Conservation (phyloP, 345 rosid genomes). For the Crucihimalaya himalaica region DNA sequence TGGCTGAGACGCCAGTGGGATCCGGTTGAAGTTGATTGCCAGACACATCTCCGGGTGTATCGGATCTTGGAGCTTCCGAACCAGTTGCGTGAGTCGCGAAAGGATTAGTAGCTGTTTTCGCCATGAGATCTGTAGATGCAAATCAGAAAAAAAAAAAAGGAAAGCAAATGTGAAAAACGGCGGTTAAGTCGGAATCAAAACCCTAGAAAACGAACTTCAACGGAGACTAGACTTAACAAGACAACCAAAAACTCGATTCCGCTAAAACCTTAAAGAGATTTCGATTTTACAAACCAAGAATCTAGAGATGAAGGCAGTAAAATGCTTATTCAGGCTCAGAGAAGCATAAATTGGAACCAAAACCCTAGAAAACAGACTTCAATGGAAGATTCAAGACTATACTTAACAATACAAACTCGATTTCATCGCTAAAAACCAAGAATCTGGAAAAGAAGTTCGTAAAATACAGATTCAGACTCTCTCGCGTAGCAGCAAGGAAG, state of each 20-base stretch:
- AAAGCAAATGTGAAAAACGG: conserved; percentile 4
- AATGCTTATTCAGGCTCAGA: neutral
- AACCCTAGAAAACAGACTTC: conserved; percentile 25
- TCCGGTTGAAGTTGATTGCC: neutral
- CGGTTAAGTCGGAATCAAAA: conserved; percentile 17
- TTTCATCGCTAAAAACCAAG: neutral
- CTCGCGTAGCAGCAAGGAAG: neutral
- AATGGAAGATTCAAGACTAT: neutral
- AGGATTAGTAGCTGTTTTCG: conserved; percentile 12
- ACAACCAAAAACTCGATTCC: conserved; percentile 16
- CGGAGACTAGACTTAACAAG: neutral
- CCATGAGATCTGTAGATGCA: conserved; percentile 28
- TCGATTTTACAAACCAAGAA: neutral
- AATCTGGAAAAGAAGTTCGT: neutral
- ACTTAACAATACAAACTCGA: neutral
- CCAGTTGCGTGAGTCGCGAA: neutral
- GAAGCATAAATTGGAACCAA: neutral
- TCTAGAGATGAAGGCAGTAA: neutral
- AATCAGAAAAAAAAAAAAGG: neutral
- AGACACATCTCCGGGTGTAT: neutral
- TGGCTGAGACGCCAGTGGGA: conserved; percentile 25
- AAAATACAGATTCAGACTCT: neutral
- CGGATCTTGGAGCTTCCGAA: conserved; percentile 27
- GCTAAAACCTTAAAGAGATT: neutral
- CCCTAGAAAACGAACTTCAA: conserved; percentile 17